These are phyloP conservation scores for Lindgomyces ingoldianus DNA, from an alignment of 495 filamentous ascomycete species.

Conservation along the genomic window DNA sequence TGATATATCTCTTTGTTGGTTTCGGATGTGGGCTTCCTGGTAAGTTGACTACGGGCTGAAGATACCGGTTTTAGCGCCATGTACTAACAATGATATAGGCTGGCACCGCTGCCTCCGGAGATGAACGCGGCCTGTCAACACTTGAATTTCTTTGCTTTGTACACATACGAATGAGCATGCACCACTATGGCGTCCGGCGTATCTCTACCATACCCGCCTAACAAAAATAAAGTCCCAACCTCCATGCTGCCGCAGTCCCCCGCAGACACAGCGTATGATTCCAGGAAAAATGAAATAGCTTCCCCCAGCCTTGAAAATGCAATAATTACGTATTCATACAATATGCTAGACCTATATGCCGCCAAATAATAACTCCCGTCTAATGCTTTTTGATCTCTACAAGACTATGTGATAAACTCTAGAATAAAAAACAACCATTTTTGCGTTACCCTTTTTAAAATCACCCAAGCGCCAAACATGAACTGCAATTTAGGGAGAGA, in stretches of 20 bases:
- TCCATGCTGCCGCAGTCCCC: not conserved
- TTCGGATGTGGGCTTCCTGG: conserved; percentile 73
- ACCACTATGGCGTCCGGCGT: not conserved
- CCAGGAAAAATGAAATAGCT: conserved; percentile 36
- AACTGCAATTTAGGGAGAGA: no score
- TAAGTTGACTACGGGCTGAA: no score
- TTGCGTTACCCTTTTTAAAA: conserved; percentile 1
- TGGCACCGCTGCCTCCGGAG: conserved; percentile 5
- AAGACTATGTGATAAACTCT: conserved; percentile 6
- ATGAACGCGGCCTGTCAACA: not conserved
- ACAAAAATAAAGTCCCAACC: not conserved
- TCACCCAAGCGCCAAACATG: not conserved
- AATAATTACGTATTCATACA: conserved; percentile 20
- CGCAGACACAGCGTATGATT: not conserved
- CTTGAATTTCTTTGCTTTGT: not conserved
- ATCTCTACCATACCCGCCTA: not conserved
- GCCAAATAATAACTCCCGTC: not conserved
- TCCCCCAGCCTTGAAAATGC: conserved; percentile 29
- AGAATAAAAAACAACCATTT: conserved; percentile 4
- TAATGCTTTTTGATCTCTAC: conserved; percentile 25
- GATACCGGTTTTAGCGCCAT: no score
- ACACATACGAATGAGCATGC: not conserved
- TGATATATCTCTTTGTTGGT: conserved; percentile 76
- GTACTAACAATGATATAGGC: conserved; percentile 2
- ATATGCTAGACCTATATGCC: not conserved